Conservation (phyloP, 1,139 yeast genomes). For the Sporopachydermia cereana region DNA sequence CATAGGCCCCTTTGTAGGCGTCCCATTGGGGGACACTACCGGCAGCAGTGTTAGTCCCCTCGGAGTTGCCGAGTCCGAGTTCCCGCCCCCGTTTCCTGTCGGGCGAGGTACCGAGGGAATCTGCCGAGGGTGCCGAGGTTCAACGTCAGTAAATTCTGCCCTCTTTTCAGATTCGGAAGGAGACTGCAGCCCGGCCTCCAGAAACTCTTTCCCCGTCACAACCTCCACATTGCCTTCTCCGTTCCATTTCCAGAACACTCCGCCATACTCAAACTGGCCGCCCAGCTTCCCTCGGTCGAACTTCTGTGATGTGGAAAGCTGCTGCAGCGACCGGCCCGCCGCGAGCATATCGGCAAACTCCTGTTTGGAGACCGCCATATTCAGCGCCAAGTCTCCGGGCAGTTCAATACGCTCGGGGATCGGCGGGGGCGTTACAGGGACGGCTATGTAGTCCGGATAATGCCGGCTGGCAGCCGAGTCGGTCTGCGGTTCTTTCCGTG, state of each 20-base stretch:
- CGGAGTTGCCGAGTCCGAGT: neutral
- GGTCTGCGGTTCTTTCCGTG: neutral
- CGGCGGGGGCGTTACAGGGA: conserved; percentile 7
- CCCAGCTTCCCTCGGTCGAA: conserved; percentile 15
- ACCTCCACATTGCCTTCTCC: conserved; percentile 22
- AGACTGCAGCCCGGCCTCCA: neutral
- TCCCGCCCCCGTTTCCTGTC: no score
- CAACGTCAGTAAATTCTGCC: neutral
- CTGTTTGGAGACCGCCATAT: conserved; percentile 17
- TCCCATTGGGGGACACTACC: neutral
- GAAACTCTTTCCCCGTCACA: conserved; percentile 9
- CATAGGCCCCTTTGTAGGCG: neutral
- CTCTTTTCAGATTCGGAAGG: neutral
- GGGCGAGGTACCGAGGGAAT: no score
- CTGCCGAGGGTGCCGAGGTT: neutral
- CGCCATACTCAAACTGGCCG: conserved; percentile 28
- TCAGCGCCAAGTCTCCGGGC: neutral
- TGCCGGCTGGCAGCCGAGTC: neutral
- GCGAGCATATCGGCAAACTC: conserved; percentile 28
- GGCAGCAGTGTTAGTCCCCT: neutral
- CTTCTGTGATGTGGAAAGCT: conserved; percentile 21
- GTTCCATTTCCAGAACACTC: conserved; percentile 28
- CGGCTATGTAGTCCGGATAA: conserved; percentile 3
- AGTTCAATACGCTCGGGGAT: conserved; percentile 9
- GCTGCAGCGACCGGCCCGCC: conserved; percentile 30